Evolutionary conservation across 176 grass and related monocot species (phyloP).

Genomic region (Pontederia crassipes): DNA sequence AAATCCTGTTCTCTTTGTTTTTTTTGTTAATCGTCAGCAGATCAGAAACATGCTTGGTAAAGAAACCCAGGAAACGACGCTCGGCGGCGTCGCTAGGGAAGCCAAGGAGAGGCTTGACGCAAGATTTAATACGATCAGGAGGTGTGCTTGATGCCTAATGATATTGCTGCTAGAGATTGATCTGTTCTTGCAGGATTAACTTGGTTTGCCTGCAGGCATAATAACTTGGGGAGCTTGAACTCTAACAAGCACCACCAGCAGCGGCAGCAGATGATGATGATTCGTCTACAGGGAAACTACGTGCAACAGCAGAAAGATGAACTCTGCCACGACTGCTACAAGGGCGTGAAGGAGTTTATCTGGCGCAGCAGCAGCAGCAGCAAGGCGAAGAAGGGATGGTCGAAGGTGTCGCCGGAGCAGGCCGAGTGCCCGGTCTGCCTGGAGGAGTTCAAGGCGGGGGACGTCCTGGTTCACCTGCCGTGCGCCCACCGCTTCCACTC

Average conservation of each 20-base stretch:
- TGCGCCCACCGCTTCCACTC: slow-evolving; percentile 14
- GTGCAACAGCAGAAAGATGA: slow-evolving; percentile 1
- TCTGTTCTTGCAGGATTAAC: background rate
- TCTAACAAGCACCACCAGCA: background rate
- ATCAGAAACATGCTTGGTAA: background rate
- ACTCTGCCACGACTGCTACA: background rate
- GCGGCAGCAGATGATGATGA: too few species aligned
- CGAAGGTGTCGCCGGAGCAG: background rate
- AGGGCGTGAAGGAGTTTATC: slow-evolving; percentile 7
- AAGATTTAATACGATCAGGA: slow-evolving; percentile 2
- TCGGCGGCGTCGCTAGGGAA: slow-evolving; percentile 5
- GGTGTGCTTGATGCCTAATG: background rate
- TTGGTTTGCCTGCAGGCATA: background rate
- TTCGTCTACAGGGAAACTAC: too few species aligned
- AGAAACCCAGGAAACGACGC: background rate
- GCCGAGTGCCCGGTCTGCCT: slow-evolving; percentile 17
- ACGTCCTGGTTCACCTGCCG: slow-evolving; percentile 6
- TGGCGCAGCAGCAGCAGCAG: slow-evolving; percentile 5
- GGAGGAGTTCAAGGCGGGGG: slow-evolving; percentile 14
- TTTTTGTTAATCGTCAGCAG: background rate
- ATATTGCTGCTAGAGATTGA: background rate
- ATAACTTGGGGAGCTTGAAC: background rate
- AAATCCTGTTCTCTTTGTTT: background rate
- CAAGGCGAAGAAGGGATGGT: background rate
- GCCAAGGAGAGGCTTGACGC: slow-evolving; percentile 19